These are phyloP conservation scores for Citrullus colocynthis DNA, from an alignment of 306 rosid species.

Conservation along the genomic window DNA sequence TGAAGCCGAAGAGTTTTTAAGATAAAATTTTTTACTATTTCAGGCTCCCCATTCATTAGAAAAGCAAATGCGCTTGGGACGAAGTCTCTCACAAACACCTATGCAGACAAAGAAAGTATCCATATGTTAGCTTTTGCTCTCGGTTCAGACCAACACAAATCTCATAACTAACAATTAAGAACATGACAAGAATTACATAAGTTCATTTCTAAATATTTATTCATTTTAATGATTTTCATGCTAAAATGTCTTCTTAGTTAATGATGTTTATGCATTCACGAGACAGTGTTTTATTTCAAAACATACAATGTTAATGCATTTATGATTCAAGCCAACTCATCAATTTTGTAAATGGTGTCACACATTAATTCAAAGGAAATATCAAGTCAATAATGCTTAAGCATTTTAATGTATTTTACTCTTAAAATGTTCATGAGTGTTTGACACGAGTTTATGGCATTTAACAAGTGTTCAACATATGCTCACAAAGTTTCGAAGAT, in stretches of 20 bases:
- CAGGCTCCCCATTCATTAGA: slow-evolving; percentile 74
- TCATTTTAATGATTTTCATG: not conserved
- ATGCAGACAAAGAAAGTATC: slow-evolving; percentile 8
- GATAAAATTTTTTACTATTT: slow-evolving; percentile 61
- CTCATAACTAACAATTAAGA: not conserved
- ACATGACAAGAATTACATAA: not conserved
- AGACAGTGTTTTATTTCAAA: not conserved
- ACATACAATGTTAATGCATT: not conserved
- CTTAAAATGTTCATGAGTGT: not conserved
- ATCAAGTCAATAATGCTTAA: not conserved
- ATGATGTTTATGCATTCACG: not conserved
- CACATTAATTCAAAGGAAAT: not conserved
- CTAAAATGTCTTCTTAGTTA: not conserved
- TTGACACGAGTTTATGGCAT: not conserved
- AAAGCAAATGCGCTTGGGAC: slow-evolving; percentile 84
- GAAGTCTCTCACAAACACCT: slow-evolving; percentile 95
- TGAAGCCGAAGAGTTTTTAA: slow-evolving; percentile 85
- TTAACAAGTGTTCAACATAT: not conserved
- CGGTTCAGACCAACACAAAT: not conserved
- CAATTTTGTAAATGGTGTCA: not conserved
- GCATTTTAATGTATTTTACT: not conserved
- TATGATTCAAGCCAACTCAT: not conserved
- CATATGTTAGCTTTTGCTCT: not conserved
- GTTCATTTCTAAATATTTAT: not conserved
- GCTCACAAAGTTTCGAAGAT: not conserved